phyloP scores from a whole-genome alignment of 2,329 filamentous ascomycete genomes.

The Colletotrichum sp. region DNA sequence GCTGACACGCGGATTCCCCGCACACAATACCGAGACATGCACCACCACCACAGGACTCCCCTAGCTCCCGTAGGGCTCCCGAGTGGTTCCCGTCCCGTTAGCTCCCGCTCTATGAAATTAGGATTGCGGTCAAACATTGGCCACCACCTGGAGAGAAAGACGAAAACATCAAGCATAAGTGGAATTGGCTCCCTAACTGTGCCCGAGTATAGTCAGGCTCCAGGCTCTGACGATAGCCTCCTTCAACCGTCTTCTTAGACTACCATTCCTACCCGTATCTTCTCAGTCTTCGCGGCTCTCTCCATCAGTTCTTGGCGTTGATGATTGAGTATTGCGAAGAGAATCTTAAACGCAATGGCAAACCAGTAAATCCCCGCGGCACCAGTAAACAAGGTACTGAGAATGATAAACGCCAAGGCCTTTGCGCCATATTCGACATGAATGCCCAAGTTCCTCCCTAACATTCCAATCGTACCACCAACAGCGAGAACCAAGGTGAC shows the following conservation, averaged over 20 bases:
- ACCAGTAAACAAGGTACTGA: background rate
- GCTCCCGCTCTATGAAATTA: background rate
- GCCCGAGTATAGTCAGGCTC: background rate
- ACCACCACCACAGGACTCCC: background rate
- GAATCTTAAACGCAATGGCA: background rate
- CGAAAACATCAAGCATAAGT: background rate
- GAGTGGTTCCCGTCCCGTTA: background rate
- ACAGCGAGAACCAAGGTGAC: background rate
- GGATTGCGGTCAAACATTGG: background rate
- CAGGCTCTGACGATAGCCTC: background rate
- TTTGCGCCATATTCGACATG: background rate
- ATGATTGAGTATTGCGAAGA: background rate
- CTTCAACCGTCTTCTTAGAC: background rate
- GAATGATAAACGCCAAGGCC: background rate
- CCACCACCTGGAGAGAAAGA: accelerated
- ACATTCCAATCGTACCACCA: background rate
- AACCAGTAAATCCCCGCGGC: background rate
- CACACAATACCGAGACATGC: background rate
- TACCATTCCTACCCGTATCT: background rate
- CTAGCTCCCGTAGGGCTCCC: background rate
- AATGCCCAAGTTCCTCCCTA: background rate
- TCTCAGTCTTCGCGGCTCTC: background rate
- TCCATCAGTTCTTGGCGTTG: background rate
- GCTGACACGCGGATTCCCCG: background rate
- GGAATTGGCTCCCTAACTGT: background rate